Evolutionary conservation across 306 rosid genomes (phyloP).

Genomic region (Cucurbita pepo): DNA sequence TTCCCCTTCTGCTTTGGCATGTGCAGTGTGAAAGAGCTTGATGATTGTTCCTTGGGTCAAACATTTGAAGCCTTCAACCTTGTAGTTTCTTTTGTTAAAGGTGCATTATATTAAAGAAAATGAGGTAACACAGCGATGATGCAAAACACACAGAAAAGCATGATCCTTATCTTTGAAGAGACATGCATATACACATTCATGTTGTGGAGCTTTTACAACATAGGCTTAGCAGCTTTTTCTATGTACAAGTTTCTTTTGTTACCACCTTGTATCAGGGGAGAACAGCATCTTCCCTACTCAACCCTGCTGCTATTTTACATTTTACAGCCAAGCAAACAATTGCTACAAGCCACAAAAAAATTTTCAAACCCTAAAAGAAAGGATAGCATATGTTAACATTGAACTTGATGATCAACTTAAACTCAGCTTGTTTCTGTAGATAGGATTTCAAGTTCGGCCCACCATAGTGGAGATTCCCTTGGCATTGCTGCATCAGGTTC

Average conservation of each 20-base stretch:
- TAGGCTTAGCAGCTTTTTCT: not conserved
- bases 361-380: not conserved
- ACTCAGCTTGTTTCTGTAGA: conserved; percentile 36
- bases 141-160: not conserved
- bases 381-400: not conserved
- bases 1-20: not conserved
- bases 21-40: not conserved
- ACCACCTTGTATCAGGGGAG: not conserved
- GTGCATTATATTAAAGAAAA: not conserved
- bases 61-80: not conserved
- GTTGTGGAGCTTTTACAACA: conserved; percentile 1
- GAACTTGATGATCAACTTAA: not conserved
- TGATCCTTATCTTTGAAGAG: not conserved
- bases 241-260: not conserved
- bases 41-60: not conserved
- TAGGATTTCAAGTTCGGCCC: conserved; percentile 88
- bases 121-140: not conserved
- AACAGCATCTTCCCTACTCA: not conserved
- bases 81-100: not conserved
- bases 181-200: not conserved
- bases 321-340: conserved; percentile 1
- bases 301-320: not conserved
- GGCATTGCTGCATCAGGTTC: conserved; percentile 71
- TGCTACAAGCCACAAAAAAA: conserved; percentile 17
- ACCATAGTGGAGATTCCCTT: conserved; percentile 80